Evolutionary conservation across 2,329 filamentous ascomycete genomes (phyloP).

Genomic region (Magnaporthiopsis incrustans): DNA sequence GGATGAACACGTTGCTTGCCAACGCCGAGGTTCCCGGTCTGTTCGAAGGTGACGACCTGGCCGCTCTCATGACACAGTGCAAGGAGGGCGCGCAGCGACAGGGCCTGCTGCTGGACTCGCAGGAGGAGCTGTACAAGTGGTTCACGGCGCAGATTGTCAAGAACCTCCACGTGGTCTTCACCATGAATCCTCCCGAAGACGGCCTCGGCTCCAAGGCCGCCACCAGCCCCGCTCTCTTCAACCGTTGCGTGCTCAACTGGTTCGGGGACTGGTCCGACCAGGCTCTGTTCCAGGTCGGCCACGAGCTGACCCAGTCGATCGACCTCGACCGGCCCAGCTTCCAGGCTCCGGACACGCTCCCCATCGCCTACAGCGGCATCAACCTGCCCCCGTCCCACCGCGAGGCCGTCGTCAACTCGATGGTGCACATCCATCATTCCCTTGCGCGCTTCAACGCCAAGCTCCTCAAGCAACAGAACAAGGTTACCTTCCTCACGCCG

Average conservation of each 20-base stretch:
- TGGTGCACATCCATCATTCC: constrained; percentile 98
- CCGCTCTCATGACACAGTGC: constrained; percentile 97
- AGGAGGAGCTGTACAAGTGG: constrained; percentile 99
- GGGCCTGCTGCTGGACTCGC: constrained; percentile 88
- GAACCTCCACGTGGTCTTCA: constrained; percentile 98
- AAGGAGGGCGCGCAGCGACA: constrained; percentile 97
- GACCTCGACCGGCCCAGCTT: constrained; percentile 88
- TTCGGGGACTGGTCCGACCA: constrained; percentile 99
- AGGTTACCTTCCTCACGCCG: constrained; percentile 86
- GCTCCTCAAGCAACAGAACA: constrained; percentile 84
- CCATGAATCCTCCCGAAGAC: constrained; percentile 97
- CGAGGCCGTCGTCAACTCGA: constrained; percentile 89
- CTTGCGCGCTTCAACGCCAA: constrained; percentile 83
- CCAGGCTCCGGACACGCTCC: constrained; percentile 80
- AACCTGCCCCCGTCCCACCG: constrained; percentile 80
- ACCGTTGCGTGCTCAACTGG: constrained; percentile 99
- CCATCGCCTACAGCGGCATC: constrained; percentile 83
- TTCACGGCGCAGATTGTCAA: constrained; percentile 99
- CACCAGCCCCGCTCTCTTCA: constrained; percentile 96
- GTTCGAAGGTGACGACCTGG: constrained; percentile 98
- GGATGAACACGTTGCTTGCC: constrained; percentile 97
- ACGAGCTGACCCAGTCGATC: constrained; percentile 91
- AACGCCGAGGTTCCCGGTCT: constrained; percentile 99
- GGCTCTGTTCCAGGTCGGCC: constrained; percentile 94
- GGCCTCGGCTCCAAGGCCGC: constrained; percentile 93